Evolutionary conservation across 2,329 filamentous ascomycete genomes (phyloP).

Genomic region (Aspergillus tamarii): DNA sequence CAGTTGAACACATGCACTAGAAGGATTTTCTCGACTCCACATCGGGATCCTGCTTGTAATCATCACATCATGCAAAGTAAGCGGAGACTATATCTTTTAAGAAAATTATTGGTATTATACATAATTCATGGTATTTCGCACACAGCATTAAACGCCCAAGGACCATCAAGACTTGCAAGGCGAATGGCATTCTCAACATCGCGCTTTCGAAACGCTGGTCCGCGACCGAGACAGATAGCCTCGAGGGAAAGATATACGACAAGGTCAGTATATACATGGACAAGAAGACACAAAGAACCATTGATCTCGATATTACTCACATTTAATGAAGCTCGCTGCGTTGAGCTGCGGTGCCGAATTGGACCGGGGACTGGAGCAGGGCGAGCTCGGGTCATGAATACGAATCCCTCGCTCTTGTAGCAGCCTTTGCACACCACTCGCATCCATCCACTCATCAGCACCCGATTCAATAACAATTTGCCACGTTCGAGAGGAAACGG

Average conservation of each 20-base stretch:
- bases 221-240: conserved; percentile 26
- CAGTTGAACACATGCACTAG: not conserved
- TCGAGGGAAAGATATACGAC: conserved; percentile 21
- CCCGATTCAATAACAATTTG: conserved; percentile 20
- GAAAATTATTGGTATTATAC: not conserved
- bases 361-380: conserved; percentile 8
- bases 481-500: conserved; percentile 19
- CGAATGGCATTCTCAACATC: conserved; percentile 27
- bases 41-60: not conserved
- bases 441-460: conserved; percentile 27
- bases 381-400: conserved; percentile 15
- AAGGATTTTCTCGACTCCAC: conserved; percentile 1
- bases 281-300: not conserved
- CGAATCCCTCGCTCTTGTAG: conserved; percentile 22
- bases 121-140: not conserved
- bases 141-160: conserved; percentile 16
- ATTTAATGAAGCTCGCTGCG: conserved; percentile 18
- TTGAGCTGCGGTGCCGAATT: conserved; percentile 20
- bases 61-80: not conserved
- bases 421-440: conserved; percentile 27
- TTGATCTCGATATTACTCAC: conserved; percentile 19
- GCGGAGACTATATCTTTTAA: not conserved
- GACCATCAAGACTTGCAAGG: conserved; percentile 17
- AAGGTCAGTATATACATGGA: conserved; percentile 14
- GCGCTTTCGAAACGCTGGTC: conserved; percentile 25